Percentiles rank a stretch among this genome's conserved stretches.
These are phyloP conservation scores for Pelargonium cotyledonis DNA, from an alignment of 441 rosid genomes.

Conservation along the genomic window DNA sequence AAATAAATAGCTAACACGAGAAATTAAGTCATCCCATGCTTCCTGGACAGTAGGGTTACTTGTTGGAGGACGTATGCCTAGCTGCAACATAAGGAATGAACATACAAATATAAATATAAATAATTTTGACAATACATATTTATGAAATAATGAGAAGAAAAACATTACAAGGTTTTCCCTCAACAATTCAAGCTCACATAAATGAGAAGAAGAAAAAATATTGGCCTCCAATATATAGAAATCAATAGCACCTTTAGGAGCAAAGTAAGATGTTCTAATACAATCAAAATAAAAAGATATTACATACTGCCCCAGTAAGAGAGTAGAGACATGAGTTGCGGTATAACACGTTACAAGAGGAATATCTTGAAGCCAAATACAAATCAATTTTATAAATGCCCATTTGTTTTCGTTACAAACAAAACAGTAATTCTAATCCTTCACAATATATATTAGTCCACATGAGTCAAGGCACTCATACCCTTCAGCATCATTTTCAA, in stretches of 20 bases:
- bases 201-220: not conserved
- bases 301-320: not conserved
- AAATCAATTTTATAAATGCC: not conserved
- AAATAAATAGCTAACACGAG: constrained; percentile 49
- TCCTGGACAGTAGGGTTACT: constrained; percentile 52
- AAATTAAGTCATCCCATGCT: constrained; percentile 54
- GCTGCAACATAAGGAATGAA: constrained; percentile 42
- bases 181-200: not conserved
- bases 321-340: not conserved
- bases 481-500: not conserved
- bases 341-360: not conserved
- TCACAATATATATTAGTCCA: not conserved
- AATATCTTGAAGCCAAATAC: not conserved
- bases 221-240: not conserved
- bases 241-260: not conserved
- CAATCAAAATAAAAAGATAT: constrained; percentile 2
- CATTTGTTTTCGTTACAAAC: not conserved
- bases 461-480: not conserved
- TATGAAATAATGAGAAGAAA: not conserved
- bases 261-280: constrained; percentile 4
- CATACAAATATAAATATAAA: constrained; percentile 1
- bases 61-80: constrained; percentile 43
- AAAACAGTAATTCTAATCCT: not conserved
- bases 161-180: not conserved
- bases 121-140: not conserved